Evolutionary conservation across 2,329 filamentous ascomycete species (phyloP), one percentile per base, ranked within the genome.

Genomic region (Exophiala bonariae): DNA sequence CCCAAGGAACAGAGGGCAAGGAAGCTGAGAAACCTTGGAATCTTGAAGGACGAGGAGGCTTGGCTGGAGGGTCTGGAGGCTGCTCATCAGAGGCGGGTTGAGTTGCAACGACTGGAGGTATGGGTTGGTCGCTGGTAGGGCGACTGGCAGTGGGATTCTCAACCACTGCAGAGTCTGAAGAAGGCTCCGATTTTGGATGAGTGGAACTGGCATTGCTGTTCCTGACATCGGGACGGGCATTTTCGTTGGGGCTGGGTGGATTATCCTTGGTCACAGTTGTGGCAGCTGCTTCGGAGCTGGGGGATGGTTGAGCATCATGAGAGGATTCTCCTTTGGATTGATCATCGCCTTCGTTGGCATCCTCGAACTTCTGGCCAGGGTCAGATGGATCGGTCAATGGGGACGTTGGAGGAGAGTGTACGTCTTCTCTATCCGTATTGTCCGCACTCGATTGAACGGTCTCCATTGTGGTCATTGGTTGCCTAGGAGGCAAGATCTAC

Each of bases 321-420:
- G 23, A 26, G 11, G 23, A 26, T 6, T 26, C 23, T 26, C 23
- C 6, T 11, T 11, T 26, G 23, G 23, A 26, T 26, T 26, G 23
- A 26, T 26, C 23, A 38, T 54, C 46, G 44, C 47, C 41, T 45
- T 56, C 86, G 58, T 81, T 73, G 45, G 88, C 89, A 75, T 96
- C 89, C 71, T 95, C 89, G 62, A 95, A 95, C 13, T 80, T 80
- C 61, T 91, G 85, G 85, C 89, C 64, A 16, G 11, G n/a, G 35
- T 52, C 17, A 57, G 39, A 44, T 7, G 13, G 20, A 11, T 35
- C 33, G 3, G 11, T 19, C 16, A 23, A 31, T 8, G 14, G 16
- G 49, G 32, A 20, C n/a, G 38, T 33, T 40, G 8, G 13, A 37
- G 26, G 47, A 37, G 36, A 41, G 44, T 56, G 22, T 59, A 73